A percentile compares a stretch with the other conserved stretches of the same genome.
These are phyloP conservation scores for Hymenoscyphus repandus DNA, from an alignment of 2,329 filamentous ascomycete genomes.

Conservation along the genomic window DNA sequence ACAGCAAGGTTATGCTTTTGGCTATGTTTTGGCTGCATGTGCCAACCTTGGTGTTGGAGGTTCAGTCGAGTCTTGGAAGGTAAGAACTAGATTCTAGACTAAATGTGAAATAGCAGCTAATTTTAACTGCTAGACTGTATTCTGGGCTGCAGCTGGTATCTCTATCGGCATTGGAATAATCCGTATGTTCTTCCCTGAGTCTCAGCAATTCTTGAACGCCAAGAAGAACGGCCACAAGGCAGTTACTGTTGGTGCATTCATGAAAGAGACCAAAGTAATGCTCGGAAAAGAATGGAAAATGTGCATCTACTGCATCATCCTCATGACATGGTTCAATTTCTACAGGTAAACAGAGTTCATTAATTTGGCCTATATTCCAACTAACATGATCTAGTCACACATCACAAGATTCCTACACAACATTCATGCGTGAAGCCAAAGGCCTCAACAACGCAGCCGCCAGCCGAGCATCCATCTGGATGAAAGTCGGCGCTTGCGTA, in stretches of 20 bases:
- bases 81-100: slow-evolving; percentile 35
- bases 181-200: slow-evolving; percentile 66
- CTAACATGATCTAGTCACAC: slow-evolving; percentile 53
- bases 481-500: slow-evolving; percentile 58
- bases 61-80: slow-evolving; percentile 62
- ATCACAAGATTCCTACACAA: slow-evolving; percentile 62
- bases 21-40: slow-evolving; percentile 32
- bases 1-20: slow-evolving; percentile 24
- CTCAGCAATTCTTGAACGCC: slow-evolving; percentile 67
- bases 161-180: slow-evolving; percentile 65
- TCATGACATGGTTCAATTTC: slow-evolving; percentile 66
- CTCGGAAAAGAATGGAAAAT: slow-evolving; percentile 67
- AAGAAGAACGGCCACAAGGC: slow-evolving; percentile 53
- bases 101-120: slow-evolving; percentile 49
- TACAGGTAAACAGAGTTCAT: slow-evolving; percentile 37
- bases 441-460: slow-evolving; percentile 58
- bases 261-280: slow-evolving; percentile 64
- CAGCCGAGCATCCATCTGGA: slow-evolving; percentile 65
- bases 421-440: slow-evolving; percentile 68
- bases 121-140: slow-evolving; percentile 29
- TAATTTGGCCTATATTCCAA: neutral
- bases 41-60: slow-evolving; percentile 70
- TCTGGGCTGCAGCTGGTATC: slow-evolving; percentile 48
- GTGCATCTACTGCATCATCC: slow-evolving; percentile 69
- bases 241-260: slow-evolving; percentile 50